These are phyloP conservation scores for Scortechinia acanthostroma DNA, from an alignment of 2,329 filamentous ascomycete genomes.

Conservation along the genomic window DNA sequence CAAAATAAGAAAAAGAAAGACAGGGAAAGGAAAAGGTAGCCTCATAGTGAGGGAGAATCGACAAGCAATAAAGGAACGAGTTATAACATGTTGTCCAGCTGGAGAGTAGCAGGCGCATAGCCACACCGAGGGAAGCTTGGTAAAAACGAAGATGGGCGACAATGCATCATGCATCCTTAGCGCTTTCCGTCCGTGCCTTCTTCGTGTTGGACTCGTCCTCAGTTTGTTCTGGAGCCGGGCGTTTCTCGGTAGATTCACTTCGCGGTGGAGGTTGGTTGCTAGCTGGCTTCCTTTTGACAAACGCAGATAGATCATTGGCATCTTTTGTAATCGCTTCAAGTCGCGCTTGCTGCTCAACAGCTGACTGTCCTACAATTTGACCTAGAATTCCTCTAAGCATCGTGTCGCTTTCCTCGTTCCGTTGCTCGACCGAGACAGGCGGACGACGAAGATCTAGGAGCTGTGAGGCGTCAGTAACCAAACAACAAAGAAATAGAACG, in stretches of 20 bases:
- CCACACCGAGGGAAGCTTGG: too few relatives aligned
- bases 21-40: too few relatives aligned
- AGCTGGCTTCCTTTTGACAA: conserved; percentile 45
- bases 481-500: background rate
- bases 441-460: conserved; percentile 47
- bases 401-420: conserved; percentile 20
- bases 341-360: conserved; percentile 38
- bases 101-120: too few relatives aligned
- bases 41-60: too few relatives aligned
- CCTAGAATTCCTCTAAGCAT: conserved; percentile 48
- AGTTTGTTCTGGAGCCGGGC: too few relatives aligned
- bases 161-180: background rate
- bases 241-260: background rate
- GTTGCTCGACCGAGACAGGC: conserved; percentile 34
- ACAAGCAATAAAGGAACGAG: too few relatives aligned
- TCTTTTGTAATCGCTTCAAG: conserved; percentile 43
- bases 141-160: too few relatives aligned
- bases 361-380: conserved; percentile 44
- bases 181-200: background rate
- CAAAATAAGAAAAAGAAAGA: too few relatives aligned
- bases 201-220: background rate
- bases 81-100: too few relatives aligned
- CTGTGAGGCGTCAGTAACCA: conserved; percentile 15
- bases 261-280: conserved; percentile 7
- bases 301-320: conserved; percentile 49